Percentiles rank a stretch among this genome's conserved stretches.
Conservation (phyloP, 1,139 yeast genomes). For the Geotrichum bryndzae region DNA sequence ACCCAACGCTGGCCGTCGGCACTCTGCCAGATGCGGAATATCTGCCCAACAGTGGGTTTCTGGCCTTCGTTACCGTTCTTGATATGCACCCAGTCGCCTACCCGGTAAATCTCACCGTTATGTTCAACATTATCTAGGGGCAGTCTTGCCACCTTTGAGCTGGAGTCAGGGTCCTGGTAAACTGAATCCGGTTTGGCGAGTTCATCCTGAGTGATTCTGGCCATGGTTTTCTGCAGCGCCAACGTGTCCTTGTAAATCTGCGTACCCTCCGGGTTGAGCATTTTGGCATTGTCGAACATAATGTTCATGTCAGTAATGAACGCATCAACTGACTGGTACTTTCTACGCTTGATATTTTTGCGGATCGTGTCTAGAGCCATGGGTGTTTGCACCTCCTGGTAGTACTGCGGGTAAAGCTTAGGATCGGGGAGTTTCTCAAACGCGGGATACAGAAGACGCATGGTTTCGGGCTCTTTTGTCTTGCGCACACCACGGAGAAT, state of each 20-base stretch:
- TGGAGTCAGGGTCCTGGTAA: conserved; percentile 55
- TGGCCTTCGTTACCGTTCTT: conserved; percentile 80
- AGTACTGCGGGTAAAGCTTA: conserved; percentile 61
- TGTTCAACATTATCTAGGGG: conserved; percentile 73
- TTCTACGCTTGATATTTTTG: conserved; percentile 79
- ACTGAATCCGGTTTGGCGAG: conserved; percentile 76
- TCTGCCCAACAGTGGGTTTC: conserved; percentile 89
- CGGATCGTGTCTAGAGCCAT: conserved; percentile 77
- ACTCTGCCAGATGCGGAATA: conserved; percentile 85
- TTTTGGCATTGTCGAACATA: conserved; percentile 70
- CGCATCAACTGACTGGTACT: conserved; percentile 66
- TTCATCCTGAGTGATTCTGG: conserved; percentile 59
- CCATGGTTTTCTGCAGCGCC: conserved; percentile 56
- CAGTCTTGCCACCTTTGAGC: conserved; percentile 51
- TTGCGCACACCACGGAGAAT: conserved; percentile 76
- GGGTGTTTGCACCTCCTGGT: conserved; percentile 58
- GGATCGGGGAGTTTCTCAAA: conserved; percentile 83
- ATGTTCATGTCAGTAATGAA: conserved; percentile 71
- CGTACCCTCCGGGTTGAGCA: conserved; percentile 55
- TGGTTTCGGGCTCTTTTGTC: conserved; percentile 51
- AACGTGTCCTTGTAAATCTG: conserved; percentile 55
- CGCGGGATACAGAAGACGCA: conserved; percentile 46
- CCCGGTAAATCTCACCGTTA: conserved; percentile 65
- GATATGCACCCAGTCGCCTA: conserved; percentile 93
- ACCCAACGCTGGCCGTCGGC: conserved; percentile 78